Percentiles rank a stretch among this genome's conserved stretches.
Evolutionary conservation across 2,329 filamentous ascomycete species (phyloP).

Genomic region (Salinomyces thailandicus): DNA sequence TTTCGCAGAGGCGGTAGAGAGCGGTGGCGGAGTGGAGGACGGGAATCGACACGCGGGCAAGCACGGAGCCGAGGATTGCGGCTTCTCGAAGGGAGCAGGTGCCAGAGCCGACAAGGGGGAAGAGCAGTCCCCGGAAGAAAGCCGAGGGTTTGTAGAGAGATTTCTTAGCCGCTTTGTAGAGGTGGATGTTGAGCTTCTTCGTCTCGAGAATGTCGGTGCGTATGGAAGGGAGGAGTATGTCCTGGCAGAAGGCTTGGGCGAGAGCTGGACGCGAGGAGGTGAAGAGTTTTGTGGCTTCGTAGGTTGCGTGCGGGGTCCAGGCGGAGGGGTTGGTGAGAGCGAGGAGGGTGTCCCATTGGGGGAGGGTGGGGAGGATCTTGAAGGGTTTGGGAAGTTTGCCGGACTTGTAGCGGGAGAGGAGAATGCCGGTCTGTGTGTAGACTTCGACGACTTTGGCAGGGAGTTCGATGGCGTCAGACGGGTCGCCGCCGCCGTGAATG

Average conservation of each 20-base stretch:
- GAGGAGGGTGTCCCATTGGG: constrained; percentile 83
- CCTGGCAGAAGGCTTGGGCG: constrained; percentile 76
- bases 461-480: constrained; percentile 74
- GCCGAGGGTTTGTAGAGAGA: constrained; percentile 85
- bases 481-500: constrained; percentile 39
- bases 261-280: constrained; percentile 70
- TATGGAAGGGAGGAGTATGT: constrained; percentile 79
- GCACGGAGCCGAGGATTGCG: constrained; percentile 77
- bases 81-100: constrained; percentile 91
- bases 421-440: constrained; percentile 82
- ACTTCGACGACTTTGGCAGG: constrained; percentile 89
- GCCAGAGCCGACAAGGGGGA: constrained; percentile 73
- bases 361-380: constrained; percentile 87
- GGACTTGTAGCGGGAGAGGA: constrained; percentile 86
- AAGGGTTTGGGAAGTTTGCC: constrained; percentile 96
- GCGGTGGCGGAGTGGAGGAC: constrained; percentile 89
- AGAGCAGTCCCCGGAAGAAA: constrained; percentile 94
- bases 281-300: constrained; percentile 86
- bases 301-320: constrained; percentile 72
- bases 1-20: constrained; percentile 83
- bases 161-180: constrained; percentile 91
- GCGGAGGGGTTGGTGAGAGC: constrained; percentile 70
- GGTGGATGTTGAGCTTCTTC: constrained; percentile 88
- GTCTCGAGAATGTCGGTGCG: constrained; percentile 88
- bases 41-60: constrained; percentile 75